Percentiles rank a stretch among this genome's conserved stretches.
These are phyloP conservation scores for Pilatotrama ljubarskyi DNA, from an alignment of 768 basidiomycete species.

Conservation along the genomic window DNA sequence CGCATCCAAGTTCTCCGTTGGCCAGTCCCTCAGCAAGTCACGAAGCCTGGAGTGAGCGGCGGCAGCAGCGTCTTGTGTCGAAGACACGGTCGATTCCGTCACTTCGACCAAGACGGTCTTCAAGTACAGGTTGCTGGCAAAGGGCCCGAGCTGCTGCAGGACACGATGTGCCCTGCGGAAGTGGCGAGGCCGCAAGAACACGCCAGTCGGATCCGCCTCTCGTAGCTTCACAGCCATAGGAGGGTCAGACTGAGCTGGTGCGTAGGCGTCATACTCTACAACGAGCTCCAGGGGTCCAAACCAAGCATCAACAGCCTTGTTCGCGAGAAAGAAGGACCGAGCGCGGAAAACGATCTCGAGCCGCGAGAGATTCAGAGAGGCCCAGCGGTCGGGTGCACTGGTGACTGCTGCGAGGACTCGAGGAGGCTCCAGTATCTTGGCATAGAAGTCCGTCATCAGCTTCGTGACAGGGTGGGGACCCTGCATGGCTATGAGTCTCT, in stretches of 20 bases:
- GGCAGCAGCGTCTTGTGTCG: slow-evolving; percentile 25
- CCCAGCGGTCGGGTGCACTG: slow-evolving; percentile 13
- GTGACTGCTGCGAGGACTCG: slow-evolving; percentile 13
- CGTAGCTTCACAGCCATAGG: slow-evolving; percentile 49
- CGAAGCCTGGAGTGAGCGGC: neutral
- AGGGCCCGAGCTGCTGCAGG: slow-evolving; percentile 59
- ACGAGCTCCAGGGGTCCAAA: slow-evolving; percentile 35
- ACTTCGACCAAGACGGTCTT: slow-evolving; percentile 47
- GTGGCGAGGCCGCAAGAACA: slow-evolving; percentile 42
- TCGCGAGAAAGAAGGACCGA: slow-evolving; percentile 4
- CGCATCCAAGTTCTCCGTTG: slow-evolving; percentile 63
- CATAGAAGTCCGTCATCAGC: slow-evolving; percentile 49
- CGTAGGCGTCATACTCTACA: slow-evolving; percentile 47
- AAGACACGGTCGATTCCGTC: slow-evolving; percentile 28
- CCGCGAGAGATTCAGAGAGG: slow-evolving; percentile 8
- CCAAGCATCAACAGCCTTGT: slow-evolving; percentile 2
- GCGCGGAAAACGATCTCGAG: slow-evolving; percentile 14
- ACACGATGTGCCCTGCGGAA: slow-evolving; percentile 50
- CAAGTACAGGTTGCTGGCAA: slow-evolving; percentile 74
- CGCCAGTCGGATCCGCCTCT: slow-evolving; percentile 41
- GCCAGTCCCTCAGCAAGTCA: slow-evolving; percentile 48
- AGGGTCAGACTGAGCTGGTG: slow-evolving; percentile 38
- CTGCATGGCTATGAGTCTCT: slow-evolving; percentile 33
- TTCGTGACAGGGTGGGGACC: slow-evolving; percentile 42
- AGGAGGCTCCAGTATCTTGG: slow-evolving; percentile 2